These are phyloP conservation scores for Hura crepitans DNA, from an alignment of 441 rosid species.

Conservation along the genomic window DNA sequence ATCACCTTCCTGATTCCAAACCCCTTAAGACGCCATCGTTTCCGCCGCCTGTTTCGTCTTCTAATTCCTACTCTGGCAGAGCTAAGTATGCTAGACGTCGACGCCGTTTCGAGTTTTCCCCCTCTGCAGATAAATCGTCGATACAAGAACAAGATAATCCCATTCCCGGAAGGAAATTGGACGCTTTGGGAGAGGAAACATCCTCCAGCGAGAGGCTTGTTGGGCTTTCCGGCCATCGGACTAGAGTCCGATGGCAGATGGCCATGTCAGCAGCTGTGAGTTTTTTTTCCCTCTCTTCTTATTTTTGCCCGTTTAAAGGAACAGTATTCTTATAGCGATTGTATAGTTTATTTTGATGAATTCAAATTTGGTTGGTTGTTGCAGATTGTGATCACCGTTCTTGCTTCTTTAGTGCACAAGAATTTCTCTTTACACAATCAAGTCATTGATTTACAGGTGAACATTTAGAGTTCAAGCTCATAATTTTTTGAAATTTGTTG, in stretches of 20 bases:
- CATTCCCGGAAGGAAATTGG: slow-evolving; percentile 16
- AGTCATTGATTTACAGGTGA: slow-evolving; percentile 52
- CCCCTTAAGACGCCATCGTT: slow-evolving; percentile 20
- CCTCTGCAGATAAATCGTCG: slow-evolving; percentile 11
- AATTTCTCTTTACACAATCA: slow-evolving; percentile 47
- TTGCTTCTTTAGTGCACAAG: slow-evolving; percentile 49
- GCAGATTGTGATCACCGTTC: slow-evolving; percentile 47
- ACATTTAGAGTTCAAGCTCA: neutral
- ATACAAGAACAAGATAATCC: slow-evolving; percentile 21
- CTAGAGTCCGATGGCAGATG: slow-evolving; percentile 40
- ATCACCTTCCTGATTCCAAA: slow-evolving; percentile 18
- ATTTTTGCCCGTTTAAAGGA: neutral
- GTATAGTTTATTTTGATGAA: neutral
- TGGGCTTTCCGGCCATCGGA: slow-evolving; percentile 19
- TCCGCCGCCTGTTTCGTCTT: slow-evolving; percentile 23
- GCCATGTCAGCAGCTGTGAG: slow-evolving; percentile 37
- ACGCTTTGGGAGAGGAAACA: slow-evolving; percentile 22
- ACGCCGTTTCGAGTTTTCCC: slow-evolving; percentile 32
- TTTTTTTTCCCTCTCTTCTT: neutral
- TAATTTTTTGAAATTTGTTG: neutral
- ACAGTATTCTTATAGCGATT: neutral
- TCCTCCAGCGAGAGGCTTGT: neutral
- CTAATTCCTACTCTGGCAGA: slow-evolving; percentile 18
- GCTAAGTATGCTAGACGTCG: slow-evolving; percentile 34
- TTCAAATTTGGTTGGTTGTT: slow-evolving; percentile 14